These are phyloP conservation scores for Odonthalia washingtoniensis DNA, from an alignment of 31 red algal genomes.

Conservation along the genomic window DNA sequence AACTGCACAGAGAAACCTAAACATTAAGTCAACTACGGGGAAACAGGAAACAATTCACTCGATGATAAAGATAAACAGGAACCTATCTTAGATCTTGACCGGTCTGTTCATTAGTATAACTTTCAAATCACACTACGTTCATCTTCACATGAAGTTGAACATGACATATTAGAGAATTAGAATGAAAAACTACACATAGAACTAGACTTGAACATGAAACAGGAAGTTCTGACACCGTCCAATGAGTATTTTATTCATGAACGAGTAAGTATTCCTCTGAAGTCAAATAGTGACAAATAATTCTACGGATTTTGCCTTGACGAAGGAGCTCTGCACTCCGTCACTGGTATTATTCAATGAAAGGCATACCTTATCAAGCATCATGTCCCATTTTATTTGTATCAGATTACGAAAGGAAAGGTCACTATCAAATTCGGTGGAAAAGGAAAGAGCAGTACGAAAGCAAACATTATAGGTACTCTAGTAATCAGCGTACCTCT, in stretches of 20 bases:
- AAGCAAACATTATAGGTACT: neutral
- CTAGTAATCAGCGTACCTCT: neutral
- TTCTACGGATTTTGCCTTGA: neutral
- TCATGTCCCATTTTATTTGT: neutral
- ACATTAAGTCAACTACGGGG: too few relatives aligned
- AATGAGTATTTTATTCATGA: neutral
- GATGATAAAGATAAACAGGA: too few relatives aligned
- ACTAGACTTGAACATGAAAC: neutral
- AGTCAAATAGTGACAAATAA: too few relatives aligned
- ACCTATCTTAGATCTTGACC: too few relatives aligned
- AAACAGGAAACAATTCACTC: too few relatives aligned
- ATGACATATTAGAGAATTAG: neutral
- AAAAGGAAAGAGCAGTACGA: neutral
- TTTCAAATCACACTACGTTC: too few relatives aligned
- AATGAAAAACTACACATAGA: neutral
- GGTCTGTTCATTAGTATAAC: too few relatives aligned
- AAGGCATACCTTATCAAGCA: neutral
- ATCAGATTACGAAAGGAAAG: neutral
- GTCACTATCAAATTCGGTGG: neutral
- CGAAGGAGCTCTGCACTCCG: neutral
- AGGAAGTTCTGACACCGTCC: neutral
- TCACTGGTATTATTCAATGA: neutral
- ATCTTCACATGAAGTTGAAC: neutral
- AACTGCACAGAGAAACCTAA: neutral
- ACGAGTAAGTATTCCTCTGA: too few relatives aligned